Conservation (phyloP, 108 stramenopile species). For the Epipyxis sp. region DNA sequence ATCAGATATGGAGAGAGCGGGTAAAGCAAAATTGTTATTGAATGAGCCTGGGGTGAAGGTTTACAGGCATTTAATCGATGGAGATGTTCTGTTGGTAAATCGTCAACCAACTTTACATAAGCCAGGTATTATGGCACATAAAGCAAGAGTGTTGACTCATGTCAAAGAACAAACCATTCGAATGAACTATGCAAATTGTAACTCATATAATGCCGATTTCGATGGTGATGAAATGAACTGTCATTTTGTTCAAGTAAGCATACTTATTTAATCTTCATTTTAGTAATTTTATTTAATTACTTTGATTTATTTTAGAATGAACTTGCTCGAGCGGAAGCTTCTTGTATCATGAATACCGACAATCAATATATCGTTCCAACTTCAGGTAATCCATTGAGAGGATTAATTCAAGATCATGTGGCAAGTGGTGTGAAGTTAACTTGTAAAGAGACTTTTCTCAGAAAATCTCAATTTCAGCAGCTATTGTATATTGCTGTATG, state of each 20-base stretch:
- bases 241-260: conserved; percentile 86
- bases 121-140: conserved; percentile 99
- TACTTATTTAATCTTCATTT: background rate
- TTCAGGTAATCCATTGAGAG: conserved; percentile 89
- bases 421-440: conserved; percentile 94
- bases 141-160: conserved; percentile 86
- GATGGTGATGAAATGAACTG: conserved; percentile 99
- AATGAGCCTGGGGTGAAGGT: conserved; percentile 66
- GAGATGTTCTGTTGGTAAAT: conserved; percentile 95
- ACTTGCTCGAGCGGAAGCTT: conserved; percentile 87
- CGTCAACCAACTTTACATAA: conserved; percentile 98
- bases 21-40: conserved; percentile 17
- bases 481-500: conserved; percentile 72
- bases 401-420: conserved; percentile 98
- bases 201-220: conserved; percentile 99
- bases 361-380: conserved; percentile 90
- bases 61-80: conserved; percentile 87
- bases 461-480: conserved; percentile 86
- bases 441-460: conserved; percentile 80
- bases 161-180: conserved; percentile 84
- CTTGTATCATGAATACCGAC: conserved; percentile 84
- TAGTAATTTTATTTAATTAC: background rate
- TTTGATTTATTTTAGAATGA: conserved; percentile 48
- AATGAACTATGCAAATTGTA: conserved; percentile 99
- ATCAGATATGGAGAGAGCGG: conserved; percentile 30